Evolutionary conservation across 169 alveolate species (phyloP), one percentile per base, ranked within the genome.

Genomic region (Eimeria falciformis): DNA sequence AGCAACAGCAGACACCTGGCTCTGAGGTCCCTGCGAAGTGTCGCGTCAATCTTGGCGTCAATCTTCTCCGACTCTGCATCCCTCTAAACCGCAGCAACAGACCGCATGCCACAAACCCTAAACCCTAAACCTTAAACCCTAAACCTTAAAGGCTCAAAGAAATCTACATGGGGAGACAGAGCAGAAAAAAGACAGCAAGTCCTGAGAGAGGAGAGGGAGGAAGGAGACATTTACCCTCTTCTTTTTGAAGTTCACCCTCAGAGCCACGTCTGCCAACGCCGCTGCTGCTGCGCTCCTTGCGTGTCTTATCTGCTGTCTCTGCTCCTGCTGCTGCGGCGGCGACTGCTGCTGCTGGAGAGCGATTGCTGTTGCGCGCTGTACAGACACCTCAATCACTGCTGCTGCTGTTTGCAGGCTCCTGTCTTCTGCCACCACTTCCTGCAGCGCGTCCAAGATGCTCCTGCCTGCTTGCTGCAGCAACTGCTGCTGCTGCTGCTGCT

Each of bases 361-460:
- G 25, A 46, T 12, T 2, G 69, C 23, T n/a, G 86, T 77, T 2
- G 86, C 86, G 1, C 47, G 86, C 86, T 77, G 68, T 23, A 77
- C 68, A 23, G 50, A 43, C 43, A 46, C 69, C 37, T 77, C 86
- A 25, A 77, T 77, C 4, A 77, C 69, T 45, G 47, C 69, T 77
- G 86, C 86, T 14, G 86, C 86, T 77, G 47, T 77, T 23, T 77
- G 86, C 47, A 77, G 86, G 23, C 69, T 27, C 69, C n/a, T 77
- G 86, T 77, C 86, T 23, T 25, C 69, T 21, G 43, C 47, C 2
- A 77, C 55, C 18, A 77, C 47, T 3, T 6, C 69, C 47, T 77
- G 86, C 86, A 77, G 47, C 5, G 69, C 66, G 9, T 46, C 45
- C n/a, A 68, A 46, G 43, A 77, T 77, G 86, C 66, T 77, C 46